Evolutionary conservation across 805 yeast genomes (phyloP).

Genomic region (Teunomyces lycoperdinae): DNA sequence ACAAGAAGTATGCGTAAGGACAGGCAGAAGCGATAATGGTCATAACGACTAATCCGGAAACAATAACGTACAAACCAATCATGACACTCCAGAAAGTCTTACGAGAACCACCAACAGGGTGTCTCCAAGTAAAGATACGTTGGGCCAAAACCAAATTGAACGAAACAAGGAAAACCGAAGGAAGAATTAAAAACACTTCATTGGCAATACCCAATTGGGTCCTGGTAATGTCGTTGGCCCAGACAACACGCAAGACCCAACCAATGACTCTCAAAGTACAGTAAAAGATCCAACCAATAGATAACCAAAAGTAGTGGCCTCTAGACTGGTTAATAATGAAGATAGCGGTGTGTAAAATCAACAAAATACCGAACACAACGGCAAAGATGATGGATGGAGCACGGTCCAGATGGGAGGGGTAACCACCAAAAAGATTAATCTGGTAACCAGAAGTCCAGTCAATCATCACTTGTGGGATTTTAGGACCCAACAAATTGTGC

Average conservation of each 20-base stretch:
- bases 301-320: slow-evolving; percentile 60
- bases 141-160: slow-evolving; percentile 66
- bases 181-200: slow-evolving; percentile 53
- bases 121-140: slow-evolving; percentile 73
- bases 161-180: slow-evolving; percentile 57
- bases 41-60: slow-evolving; percentile 59
- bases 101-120: slow-evolving; percentile 64
- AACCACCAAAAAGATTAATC: slow-evolving; percentile 60
- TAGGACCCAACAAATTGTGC: slow-evolving; percentile 27
- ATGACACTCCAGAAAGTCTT: slow-evolving; percentile 49
- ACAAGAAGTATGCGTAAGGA: slow-evolving; percentile 57
- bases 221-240: slow-evolving; percentile 53
- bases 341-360: slow-evolving; percentile 45
- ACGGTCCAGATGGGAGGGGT: slow-evolving; percentile 50
- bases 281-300: slow-evolving; percentile 53
- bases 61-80: slow-evolving; percentile 51
- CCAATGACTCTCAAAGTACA: slow-evolving; percentile 55
- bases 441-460: slow-evolving; percentile 39
- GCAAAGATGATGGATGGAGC: slow-evolving; percentile 61
- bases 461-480: slow-evolving; percentile 40
- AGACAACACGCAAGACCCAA: slow-evolving; percentile 52
- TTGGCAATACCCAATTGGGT: slow-evolving; percentile 54
- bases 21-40: slow-evolving; percentile 62
- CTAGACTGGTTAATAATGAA: slow-evolving; percentile 48
- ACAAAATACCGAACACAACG: slow-evolving; percentile 49